Evolutionary conservation across 495 filamentous ascomycete species (phyloP).

Genomic region (Bacidia gigantensis): DNA sequence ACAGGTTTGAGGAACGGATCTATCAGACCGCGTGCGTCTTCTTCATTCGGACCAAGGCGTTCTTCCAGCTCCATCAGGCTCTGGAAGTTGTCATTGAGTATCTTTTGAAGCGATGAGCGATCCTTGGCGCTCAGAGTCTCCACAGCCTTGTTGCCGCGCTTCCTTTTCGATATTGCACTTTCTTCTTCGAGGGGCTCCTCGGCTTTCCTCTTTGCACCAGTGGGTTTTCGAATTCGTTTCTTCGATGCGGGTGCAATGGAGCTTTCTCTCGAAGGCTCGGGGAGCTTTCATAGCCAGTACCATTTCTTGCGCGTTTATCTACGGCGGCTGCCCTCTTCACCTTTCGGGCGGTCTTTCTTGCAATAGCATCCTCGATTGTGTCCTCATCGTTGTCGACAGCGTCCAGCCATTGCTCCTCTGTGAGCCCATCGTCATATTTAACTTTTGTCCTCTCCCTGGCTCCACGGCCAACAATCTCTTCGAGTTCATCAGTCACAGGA

Average conservation of each 20-base stretch:
- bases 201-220: slow-evolving; percentile 69
- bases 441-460: slow-evolving; percentile 86
- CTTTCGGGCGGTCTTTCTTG: slow-evolving; percentile 72
- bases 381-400: slow-evolving; percentile 96
- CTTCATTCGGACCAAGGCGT: slow-evolving; percentile 37
- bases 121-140: slow-evolving; percentile 38
- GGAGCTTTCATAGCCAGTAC: slow-evolving; percentile 52
- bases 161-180: slow-evolving; percentile 58
- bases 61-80: slow-evolving; percentile 65
- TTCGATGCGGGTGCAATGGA: slow-evolving; percentile 56
- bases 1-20: slow-evolving; percentile 89
- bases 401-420: slow-evolving; percentile 89
- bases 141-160: slow-evolving; percentile 52
- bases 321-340: slow-evolving; percentile 65
- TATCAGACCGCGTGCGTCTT: slow-evolving; percentile 61
- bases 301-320: slow-evolving; percentile 39
- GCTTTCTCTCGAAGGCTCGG: slow-evolving; percentile 60
- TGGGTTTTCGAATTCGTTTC: slow-evolving; percentile 69
- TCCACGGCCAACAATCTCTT: slow-evolving; percentile 70
- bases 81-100: slow-evolving; percentile 61
- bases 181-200: slow-evolving; percentile 66
- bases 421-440: slow-evolving; percentile 92
- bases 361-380: slow-evolving; percentile 80
- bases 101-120: slow-evolving; percentile 51
- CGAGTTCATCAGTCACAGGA: slow-evolving; percentile 60